A percentile compares a stretch with the other conserved stretches of the same genome.
Evolutionary conservation across 768 basidiomycete genomes (phyloP).

Genomic region (Pleurotus tuber-regium): DNA sequence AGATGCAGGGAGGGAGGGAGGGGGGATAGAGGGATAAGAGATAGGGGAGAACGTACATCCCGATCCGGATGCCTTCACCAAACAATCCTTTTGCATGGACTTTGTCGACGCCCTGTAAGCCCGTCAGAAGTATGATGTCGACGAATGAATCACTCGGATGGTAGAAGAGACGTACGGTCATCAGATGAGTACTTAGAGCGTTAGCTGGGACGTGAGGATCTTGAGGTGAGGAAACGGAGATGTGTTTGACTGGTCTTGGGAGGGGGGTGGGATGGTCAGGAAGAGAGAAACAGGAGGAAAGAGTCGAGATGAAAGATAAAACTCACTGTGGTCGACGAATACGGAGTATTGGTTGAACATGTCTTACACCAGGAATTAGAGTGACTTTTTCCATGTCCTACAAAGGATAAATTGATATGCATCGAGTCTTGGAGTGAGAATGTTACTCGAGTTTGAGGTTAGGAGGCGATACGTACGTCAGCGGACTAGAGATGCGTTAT

Average conservation of each 20-base stretch:
- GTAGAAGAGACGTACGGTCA: constrained; percentile 38
- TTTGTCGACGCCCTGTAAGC: constrained; percentile 57
- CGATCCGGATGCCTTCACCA: constrained; percentile 67
- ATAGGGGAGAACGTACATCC: constrained; percentile 51
- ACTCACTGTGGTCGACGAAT: constrained; percentile 12
- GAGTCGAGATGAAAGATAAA: background rate
- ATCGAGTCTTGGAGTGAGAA: background rate
- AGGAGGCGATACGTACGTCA: background rate
- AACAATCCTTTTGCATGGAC: constrained; percentile 60
- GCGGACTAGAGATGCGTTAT: background rate
- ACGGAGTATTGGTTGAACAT: constrained; percentile 58
- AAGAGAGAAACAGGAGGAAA: constrained; percentile 2
- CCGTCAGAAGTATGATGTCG: background rate
- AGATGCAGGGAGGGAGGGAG: background rate
- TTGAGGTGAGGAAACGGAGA: constrained; percentile 36
- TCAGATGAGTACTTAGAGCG: constrained; percentile 47
- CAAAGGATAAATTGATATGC: background rate
- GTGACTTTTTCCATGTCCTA: constrained; percentile 44
- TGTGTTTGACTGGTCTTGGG: constrained; percentile 43
- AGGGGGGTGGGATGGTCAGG: too few relatives aligned
- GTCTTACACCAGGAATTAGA: constrained; percentile 48
- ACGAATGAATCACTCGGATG: background rate
- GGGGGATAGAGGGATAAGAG: too few relatives aligned
- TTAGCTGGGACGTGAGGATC: constrained; percentile 44
- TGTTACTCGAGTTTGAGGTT: too few relatives aligned